phyloP scores from a whole-genome alignment of 352 stramenopile species.

The Phytophthora colocasiae region DNA sequence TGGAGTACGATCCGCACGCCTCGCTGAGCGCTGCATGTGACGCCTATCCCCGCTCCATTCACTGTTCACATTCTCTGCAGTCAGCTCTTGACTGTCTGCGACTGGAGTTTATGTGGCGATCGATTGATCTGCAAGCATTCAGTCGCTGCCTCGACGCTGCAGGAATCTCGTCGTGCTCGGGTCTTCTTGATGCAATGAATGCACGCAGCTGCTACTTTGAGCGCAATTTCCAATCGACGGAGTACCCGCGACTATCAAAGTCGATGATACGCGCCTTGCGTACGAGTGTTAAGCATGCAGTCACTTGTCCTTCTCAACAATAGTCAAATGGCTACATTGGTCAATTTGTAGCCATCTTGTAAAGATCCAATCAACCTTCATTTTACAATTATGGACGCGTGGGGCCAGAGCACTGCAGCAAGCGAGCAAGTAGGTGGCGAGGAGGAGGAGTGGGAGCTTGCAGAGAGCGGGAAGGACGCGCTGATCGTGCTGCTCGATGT shows the following conservation, averaged over 20 bases:
- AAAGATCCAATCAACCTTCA: constrained; percentile 16
- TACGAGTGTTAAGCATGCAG: constrained; percentile 1
- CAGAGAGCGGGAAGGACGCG: constrained; percentile 73
- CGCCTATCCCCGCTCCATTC: constrained; percentile 23
- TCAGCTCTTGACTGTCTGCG: constrained; percentile 41
- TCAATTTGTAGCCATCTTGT: constrained; percentile 23
- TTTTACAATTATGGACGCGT: constrained; percentile 51
- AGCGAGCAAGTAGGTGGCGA: constrained; percentile 28
- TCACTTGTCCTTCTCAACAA: background rate
- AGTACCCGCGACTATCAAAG: constrained; percentile 61
- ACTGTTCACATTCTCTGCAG: constrained; percentile 39
- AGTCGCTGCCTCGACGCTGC: constrained; percentile 39
- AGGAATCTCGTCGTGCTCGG: constrained; percentile 52
- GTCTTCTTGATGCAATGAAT: constrained; percentile 43
- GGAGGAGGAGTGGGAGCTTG: constrained; percentile 70
- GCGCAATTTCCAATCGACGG: constrained; percentile 50
- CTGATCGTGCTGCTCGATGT: constrained; percentile 83
- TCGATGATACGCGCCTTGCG: constrained; percentile 47
- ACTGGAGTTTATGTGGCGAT: constrained; percentile 56
- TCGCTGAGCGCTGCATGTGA: background rate
- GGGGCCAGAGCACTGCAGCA: constrained; percentile 32
- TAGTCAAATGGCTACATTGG: too few species aligned
- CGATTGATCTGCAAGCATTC: constrained; percentile 42
- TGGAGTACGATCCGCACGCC: constrained; percentile 26
- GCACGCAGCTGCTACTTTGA: constrained; percentile 47